phyloP scores from a whole-genome alignment of 2,329 filamentous ascomycete species.

The Botrytis hyacinthi region DNA sequence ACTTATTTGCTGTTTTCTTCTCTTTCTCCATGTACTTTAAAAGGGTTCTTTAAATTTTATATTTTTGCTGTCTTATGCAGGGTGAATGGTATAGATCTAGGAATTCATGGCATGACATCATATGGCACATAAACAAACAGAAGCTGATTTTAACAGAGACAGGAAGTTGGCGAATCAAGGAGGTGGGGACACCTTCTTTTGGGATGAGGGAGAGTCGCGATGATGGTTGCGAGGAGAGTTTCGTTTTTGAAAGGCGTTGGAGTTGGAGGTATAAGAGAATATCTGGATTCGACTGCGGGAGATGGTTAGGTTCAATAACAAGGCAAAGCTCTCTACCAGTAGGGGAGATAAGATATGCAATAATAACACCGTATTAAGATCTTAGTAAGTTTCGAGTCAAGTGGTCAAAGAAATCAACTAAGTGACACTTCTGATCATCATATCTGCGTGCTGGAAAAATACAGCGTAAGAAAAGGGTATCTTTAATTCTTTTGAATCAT shows the following conservation, averaged over 20 bases:
- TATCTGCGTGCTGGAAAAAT: not conserved
- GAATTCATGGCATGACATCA: not conserved
- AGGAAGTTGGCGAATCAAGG: not conserved
- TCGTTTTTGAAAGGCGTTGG: not conserved
- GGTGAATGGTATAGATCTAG: not conserved
- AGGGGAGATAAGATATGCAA: not conserved
- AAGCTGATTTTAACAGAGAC: constrained; percentile 1
- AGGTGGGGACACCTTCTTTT: constrained; percentile 1
- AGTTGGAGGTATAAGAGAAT: too few species aligned
- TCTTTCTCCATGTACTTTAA: not conserved
- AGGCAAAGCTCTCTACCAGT: not conserved
- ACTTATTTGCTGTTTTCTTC: not conserved
- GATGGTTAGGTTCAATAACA: not conserved
- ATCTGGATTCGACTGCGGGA: too few species aligned
- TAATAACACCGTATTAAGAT: not conserved
- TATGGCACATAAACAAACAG: not conserved
- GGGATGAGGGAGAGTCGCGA: not conserved
- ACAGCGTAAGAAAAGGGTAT: not conserved
- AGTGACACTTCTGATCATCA: not conserved
- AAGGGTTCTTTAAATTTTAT: not conserved
- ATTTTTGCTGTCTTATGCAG: not conserved
- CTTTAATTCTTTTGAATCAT: not conserved
- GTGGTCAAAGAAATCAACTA: not conserved
- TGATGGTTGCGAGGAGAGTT: not conserved
- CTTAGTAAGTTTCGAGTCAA: not conserved